Evolutionary conservation across 208 protist species (phyloP).

Genomic region (Naegleria lovaniensis): DNA sequence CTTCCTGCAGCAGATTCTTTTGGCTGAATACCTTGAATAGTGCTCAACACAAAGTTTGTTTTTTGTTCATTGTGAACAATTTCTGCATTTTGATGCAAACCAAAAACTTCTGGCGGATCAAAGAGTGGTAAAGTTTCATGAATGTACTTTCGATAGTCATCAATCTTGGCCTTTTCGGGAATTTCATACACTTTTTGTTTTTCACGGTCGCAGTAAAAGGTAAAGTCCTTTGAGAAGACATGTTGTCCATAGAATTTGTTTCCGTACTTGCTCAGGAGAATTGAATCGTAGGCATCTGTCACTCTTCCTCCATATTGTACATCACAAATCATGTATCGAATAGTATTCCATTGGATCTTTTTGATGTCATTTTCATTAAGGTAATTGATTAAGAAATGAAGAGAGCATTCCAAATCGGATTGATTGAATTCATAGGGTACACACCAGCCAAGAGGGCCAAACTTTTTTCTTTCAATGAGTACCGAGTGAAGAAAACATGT

Average conservation of each 20-base stretch:
- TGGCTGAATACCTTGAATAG: slow-evolving; percentile 56
- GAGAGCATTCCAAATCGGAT: slow-evolving; percentile 72
- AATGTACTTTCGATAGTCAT: slow-evolving; percentile 40
- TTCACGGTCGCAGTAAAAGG: slow-evolving; percentile 40
- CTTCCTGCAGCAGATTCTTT: slow-evolving; percentile 42
- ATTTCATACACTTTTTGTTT: slow-evolving; percentile 34
- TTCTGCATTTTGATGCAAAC: slow-evolving; percentile 63
- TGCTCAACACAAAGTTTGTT: slow-evolving; percentile 44
- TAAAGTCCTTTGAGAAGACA: slow-evolving; percentile 48
- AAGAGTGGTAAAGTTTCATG: slow-evolving; percentile 46
- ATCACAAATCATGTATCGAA: slow-evolving; percentile 75
- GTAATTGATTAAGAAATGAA: slow-evolving; percentile 67
- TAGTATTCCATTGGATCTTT: slow-evolving; percentile 58
- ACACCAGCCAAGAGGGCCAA: slow-evolving; percentile 95
- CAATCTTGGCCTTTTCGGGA: slow-evolving; percentile 36
- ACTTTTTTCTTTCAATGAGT: slow-evolving; percentile 94
- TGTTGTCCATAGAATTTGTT: slow-evolving; percentile 50
- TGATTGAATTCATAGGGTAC: slow-evolving; percentile 98
- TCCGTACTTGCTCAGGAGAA: slow-evolving; percentile 61
- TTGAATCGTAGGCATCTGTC: slow-evolving; percentile 68
- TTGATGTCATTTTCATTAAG: slow-evolving; percentile 52
- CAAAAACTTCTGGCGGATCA: slow-evolving; percentile 69
- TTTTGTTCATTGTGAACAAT: slow-evolving; percentile 32
- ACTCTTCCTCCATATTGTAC: slow-evolving; percentile 80
- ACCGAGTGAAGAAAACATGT: slow-evolving; percentile 93